Conservation (phyloP, 805 yeast genomes). For the Alloascoidea hylecoeti region DNA sequence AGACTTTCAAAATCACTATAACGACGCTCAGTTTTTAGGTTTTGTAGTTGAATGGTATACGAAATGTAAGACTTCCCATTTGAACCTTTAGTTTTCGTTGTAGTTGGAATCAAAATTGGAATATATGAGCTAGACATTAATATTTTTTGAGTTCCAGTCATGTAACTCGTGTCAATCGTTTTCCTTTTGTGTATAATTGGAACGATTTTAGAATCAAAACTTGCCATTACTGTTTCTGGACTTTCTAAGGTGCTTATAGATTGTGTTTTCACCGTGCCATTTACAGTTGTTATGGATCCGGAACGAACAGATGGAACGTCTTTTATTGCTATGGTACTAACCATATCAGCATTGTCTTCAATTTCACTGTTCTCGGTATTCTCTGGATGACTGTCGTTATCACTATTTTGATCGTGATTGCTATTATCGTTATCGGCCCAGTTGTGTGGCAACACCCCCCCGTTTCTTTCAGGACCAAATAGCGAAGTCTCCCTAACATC, state of each 20-base stretch:
- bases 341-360: not conserved
- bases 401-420: not conserved
- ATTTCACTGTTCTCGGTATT: not conserved
- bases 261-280: not conserved
- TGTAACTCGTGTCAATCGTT: not conserved
- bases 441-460: no score
- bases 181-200: not conserved
- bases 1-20: constrained; percentile 88
- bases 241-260: not conserved
- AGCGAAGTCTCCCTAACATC: no score
- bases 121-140: constrained; percentile 14
- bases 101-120: constrained; percentile 50
- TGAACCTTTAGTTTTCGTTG: constrained; percentile 77
- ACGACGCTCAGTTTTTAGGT: constrained; percentile 34
- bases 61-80: constrained; percentile 65
- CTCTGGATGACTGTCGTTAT: not conserved
- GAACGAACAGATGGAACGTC: not conserved
- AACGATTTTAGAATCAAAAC: not conserved
- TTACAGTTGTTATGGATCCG: not conserved
- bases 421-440: no score
- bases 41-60: constrained; percentile 44
- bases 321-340: not conserved
- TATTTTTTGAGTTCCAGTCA: constrained; percentile 11
- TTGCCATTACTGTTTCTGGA: not conserved
- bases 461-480: no score